Evolutionary conservation across 352 stramenopile species (phyloP).

Genomic region (Phytophthora cryptogea): DNA sequence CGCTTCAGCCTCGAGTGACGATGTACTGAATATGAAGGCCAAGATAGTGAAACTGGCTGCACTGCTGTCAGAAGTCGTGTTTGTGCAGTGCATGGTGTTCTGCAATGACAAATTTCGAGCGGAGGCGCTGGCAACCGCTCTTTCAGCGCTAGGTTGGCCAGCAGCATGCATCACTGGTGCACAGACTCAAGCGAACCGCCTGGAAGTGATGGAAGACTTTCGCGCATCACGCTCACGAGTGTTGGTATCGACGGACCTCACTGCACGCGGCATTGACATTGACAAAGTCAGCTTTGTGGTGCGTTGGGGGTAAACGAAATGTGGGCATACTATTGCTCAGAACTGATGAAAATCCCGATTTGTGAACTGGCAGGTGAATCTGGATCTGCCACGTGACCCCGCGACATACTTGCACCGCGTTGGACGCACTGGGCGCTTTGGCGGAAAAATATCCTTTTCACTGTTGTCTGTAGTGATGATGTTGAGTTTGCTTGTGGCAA

Average conservation of each 20-base stretch:
- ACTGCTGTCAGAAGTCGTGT: constrained; percentile 69
- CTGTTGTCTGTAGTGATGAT: background rate
- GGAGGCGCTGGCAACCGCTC: constrained; percentile 59
- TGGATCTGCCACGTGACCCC: constrained; percentile 73
- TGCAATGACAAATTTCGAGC: constrained; percentile 86
- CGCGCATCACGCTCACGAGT: constrained; percentile 53
- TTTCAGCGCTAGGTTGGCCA: constrained; percentile 58
- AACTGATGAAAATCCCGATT: background rate
- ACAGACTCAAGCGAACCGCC: constrained; percentile 60
- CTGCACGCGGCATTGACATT: constrained; percentile 74
- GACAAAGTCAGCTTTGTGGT: constrained; percentile 82
- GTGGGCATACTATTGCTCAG: background rate
- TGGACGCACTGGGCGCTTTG: constrained; percentile 74
- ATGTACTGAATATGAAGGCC: constrained; percentile 45
- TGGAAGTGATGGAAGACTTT: constrained; percentile 69
- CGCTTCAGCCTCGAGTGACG: constrained; percentile 1
- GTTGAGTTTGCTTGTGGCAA: constrained; percentile 18
- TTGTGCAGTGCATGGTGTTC: constrained; percentile 85
- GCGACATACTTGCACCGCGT: constrained; percentile 83
- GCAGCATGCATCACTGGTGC: constrained; percentile 70
- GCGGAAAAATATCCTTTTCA: constrained; percentile 49
- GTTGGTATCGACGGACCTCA: constrained; percentile 82
- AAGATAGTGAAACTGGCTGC: constrained; percentile 61
- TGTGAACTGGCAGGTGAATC: constrained; percentile 51
- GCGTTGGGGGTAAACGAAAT: constrained; percentile 2